Evolutionary conservation across 495 filamentous ascomycete genomes (phyloP), one percentile per base, ranked within the genome.

Genomic region (Trichoderma virens): DNA sequence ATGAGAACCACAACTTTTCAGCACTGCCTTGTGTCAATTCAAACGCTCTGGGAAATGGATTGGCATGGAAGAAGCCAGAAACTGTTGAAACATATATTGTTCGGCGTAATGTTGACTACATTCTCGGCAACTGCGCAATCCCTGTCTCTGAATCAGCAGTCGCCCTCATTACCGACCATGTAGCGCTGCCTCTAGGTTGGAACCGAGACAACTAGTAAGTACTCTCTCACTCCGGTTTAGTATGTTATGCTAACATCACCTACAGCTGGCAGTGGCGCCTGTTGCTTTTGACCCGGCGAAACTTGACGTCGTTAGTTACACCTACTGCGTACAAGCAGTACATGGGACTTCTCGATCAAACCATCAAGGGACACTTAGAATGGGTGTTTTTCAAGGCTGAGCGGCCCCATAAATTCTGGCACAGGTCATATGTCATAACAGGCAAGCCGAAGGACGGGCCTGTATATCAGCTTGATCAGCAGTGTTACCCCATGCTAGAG

Each of bases 151-250:
- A 60, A n/a, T 30, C 27, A 28, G 61, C 20, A 6, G 59, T 43
- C 2, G 62, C 61, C 30, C 38, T 67, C 20, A 67, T 67, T n/a
- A 64, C 65, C 3, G 65, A 67, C 62, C 62, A 64, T 30, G 62
- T 64, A 23, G 65, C 65, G 20, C 54, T 67, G 47, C 65, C 62
- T 7, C 43, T 67, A 25, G 65, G 65, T 31, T 67, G 65, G 65
- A 67, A 67, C 62, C 28, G 65, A 39, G 65, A 67, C 62, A 67
- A 67, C 38, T 67, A 64, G 65, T 66, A 54, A 63, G 60, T 66
- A 7, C 31, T 20, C 14, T 62, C 27, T 23, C 60, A 23, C 31
- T 62, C n/a, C 18, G 7, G 20, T 27, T n/a, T 6, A 27, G 18
- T 16, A 54, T 27, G 18, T 6, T 20, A 27, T 5, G 25, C 25